phyloP scores from a whole-genome alignment of 805 yeast species.

The Candida succiphila region DNA sequence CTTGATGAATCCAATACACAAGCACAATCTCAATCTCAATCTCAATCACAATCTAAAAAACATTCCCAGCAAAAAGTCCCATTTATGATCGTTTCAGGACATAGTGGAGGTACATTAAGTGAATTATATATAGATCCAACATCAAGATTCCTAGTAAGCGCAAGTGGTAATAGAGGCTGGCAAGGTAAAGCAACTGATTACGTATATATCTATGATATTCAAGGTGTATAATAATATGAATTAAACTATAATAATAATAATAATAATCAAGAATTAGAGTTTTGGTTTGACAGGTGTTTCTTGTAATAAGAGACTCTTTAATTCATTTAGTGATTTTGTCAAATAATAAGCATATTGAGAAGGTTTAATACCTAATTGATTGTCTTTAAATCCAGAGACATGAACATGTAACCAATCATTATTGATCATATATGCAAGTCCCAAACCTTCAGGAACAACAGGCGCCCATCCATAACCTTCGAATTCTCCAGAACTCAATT shows the following conservation, averaged over 20 bases:
- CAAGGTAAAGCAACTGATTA: constrained; percentile 72
- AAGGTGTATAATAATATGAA: constrained; percentile 17
- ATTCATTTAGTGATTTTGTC: constrained; percentile 71
- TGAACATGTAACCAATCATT: constrained; percentile 79
- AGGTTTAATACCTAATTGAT: constrained; percentile 44
- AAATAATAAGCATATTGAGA: constrained; percentile 56
- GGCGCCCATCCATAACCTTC: constrained; percentile 96
- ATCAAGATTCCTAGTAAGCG: constrained; percentile 77
- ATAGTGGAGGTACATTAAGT: constrained; percentile 85
- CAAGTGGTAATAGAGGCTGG: constrained; percentile 97
- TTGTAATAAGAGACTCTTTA: constrained; percentile 27
- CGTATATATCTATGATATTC: constrained; percentile 75
- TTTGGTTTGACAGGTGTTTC: constrained; percentile 15
- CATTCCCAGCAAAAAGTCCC: constrained; percentile 44
- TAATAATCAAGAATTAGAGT: constrained; percentile 3
- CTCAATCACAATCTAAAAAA: constrained; percentile 10
- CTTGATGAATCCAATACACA: constrained; percentile 20
- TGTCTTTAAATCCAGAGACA: constrained; percentile 62
- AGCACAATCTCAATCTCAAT: constrained; percentile 1
- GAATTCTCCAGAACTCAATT: constrained; percentile 73
- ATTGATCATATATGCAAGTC: constrained; percentile 89
- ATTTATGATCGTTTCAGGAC: constrained; percentile 89
- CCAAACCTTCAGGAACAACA: constrained; percentile 89
- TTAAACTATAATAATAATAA: neutral
- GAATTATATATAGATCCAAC: constrained; percentile 76